These are phyloP conservation scores for Curvularia eragrostidis DNA, from an alignment of 2,329 filamentous ascomycete species.

Conservation along the genomic window DNA sequence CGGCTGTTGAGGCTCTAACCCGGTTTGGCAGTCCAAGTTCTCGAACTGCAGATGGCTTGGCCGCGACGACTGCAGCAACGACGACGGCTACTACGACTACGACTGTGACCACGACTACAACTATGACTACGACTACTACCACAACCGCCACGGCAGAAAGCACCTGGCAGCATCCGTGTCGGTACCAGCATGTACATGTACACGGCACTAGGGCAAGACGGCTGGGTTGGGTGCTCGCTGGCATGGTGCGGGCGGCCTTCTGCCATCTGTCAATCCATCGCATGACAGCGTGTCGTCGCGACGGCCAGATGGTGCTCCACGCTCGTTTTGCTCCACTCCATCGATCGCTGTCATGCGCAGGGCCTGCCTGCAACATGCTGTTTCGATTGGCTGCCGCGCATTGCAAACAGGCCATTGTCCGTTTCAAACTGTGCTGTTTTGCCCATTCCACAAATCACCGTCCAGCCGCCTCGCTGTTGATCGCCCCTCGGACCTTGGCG, in stretches of 20 bases:
- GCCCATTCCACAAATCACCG: conserved; percentile 6
- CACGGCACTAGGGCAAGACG: too few species aligned
- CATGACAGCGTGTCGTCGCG: not conserved
- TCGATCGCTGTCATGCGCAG: not conserved
- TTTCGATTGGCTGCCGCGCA: not conserved
- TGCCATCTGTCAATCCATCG: not conserved
- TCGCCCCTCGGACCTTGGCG: not conserved
- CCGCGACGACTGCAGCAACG: conserved; percentile 19
- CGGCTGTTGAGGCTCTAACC: conserved; percentile 29
- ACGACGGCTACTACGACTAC: too few species aligned
- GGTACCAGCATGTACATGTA: too few species aligned
- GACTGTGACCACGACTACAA: too few species aligned
- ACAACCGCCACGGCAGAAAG: too few species aligned
- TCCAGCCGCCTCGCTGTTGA: conserved; percentile 18
- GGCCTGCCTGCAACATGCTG: not conserved
- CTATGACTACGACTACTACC: too few species aligned
- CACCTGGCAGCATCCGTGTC: too few species aligned
- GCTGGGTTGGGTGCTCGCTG: too few species aligned
- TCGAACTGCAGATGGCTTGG: conserved; percentile 2
- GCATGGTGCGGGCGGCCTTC: too few species aligned
- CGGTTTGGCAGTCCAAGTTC: not conserved
- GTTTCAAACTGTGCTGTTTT: conserved; percentile 19
- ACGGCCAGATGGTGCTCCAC: not conserved
- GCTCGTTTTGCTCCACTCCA: not conserved
- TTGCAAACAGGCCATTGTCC: not conserved